Conservation (phyloP, 768 basidiomycete species). For the Filobasidium floriforme region DNA sequence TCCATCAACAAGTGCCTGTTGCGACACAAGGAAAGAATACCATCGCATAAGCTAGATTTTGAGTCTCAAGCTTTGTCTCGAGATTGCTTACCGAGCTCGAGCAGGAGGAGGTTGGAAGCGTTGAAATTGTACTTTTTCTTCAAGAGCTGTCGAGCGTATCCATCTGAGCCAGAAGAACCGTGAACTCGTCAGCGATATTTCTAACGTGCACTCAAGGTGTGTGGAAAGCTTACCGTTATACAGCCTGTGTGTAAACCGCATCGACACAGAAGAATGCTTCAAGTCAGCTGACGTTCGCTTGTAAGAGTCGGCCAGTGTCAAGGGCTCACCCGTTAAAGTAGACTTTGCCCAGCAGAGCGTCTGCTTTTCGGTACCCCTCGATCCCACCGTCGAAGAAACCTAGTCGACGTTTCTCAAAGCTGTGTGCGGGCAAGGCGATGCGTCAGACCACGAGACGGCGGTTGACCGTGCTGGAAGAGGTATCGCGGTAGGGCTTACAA, state of each 20-base stretch:
- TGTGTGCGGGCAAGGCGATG: not conserved
- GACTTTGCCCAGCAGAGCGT: conserved; percentile 22
- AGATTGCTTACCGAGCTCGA: conserved; percentile 20
- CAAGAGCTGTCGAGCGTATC: conserved; percentile 15
- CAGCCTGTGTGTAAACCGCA: not conserved
- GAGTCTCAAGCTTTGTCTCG: not conserved
- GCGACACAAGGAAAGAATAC: too few species aligned
- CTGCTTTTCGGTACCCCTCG: conserved; percentile 43
- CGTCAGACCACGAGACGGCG: not conserved
- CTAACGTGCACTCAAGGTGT: not conserved
- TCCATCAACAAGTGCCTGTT: too few species aligned
- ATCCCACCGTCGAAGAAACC: conserved; percentile 42
- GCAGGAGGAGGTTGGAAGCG: conserved; percentile 18
- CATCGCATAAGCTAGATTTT: too few species aligned
- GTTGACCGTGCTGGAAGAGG: too few species aligned
- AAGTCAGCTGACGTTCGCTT: not conserved
- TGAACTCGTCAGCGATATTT: too few species aligned
- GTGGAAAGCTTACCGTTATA: conserved; percentile 19
- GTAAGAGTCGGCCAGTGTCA: too few species aligned
- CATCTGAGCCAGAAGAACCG: not conserved
- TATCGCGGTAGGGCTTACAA: conserved; percentile 36
- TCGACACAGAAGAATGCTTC: not conserved
- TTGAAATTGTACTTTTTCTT: conserved; percentile 26
- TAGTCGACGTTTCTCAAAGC: conserved; percentile 43
- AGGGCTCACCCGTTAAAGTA: conserved; percentile 23